Evolutionary conservation across 345 rosid genomes (phyloP).

Genomic region (Angophora floribunda): DNA sequence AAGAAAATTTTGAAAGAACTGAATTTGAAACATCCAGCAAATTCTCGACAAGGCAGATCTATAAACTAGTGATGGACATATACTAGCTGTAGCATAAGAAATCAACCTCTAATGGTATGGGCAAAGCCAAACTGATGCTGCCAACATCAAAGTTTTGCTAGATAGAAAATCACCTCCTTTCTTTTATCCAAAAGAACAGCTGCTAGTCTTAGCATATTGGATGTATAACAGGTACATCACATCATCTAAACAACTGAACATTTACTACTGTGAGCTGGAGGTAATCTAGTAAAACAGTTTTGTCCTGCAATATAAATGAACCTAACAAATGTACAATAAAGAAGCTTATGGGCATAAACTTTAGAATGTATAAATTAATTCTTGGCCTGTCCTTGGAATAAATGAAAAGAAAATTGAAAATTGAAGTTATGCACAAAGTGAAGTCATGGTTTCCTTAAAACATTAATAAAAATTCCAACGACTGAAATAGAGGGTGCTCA

Average conservation of each 20-base stretch:
- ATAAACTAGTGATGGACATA: background rate
- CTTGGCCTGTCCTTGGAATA: background rate
- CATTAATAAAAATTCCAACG: background rate
- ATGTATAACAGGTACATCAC: background rate
- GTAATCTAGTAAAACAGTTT: background rate
- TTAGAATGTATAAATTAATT: background rate
- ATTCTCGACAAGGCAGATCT: background rate
- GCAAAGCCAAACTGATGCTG: background rate
- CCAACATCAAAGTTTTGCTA: background rate
- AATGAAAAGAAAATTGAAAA: background rate
- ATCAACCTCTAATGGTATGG: background rate
- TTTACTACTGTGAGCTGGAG: background rate
- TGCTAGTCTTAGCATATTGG: background rate
- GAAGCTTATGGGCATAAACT: background rate
- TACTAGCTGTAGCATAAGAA: background rate
- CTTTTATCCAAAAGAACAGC: background rate
- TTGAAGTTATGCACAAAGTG: background rate
- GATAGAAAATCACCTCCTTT: background rate
- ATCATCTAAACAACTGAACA: background rate
- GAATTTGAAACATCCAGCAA: background rate
- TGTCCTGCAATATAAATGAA: background rate
- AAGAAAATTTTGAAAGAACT: background rate
- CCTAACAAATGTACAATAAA: background rate
- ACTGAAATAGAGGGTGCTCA: background rate
- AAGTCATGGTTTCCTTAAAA: background rate